Conservation (phyloP, 768 basidiomycete genomes). For the Antrodiella citrinella region DNA sequence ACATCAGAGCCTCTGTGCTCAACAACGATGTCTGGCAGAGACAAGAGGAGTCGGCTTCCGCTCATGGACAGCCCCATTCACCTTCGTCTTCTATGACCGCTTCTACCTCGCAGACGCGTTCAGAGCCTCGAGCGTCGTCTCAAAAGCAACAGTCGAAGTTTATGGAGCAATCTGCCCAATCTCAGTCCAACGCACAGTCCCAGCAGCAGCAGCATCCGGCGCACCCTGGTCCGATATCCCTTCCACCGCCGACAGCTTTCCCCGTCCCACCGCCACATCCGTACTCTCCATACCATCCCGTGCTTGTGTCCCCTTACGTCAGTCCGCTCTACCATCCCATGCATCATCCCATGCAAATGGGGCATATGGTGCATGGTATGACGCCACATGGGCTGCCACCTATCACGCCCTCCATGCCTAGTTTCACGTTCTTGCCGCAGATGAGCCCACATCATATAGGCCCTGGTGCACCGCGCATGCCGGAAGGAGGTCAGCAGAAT, state of each 20-base stretch:
- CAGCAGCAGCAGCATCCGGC: constrained; percentile 31
- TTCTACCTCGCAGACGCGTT: no score
- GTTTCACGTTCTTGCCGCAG: constrained; percentile 75
- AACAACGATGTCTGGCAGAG: no score
- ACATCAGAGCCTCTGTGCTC: no score
- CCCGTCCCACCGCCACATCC: constrained; percentile 26
- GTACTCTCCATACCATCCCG: constrained; percentile 25
- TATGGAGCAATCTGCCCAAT: not conserved
- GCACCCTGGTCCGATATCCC: constrained; percentile 64
- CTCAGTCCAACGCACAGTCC: constrained; percentile 6
- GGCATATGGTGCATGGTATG: constrained; percentile 22
- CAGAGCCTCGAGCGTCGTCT: no score
- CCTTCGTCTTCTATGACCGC: no score
- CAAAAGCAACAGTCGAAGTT: no score
- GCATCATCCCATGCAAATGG: constrained; percentile 20
- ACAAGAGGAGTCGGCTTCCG: no score
- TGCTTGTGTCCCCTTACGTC: constrained; percentile 20
- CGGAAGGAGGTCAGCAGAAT: constrained; percentile 9
- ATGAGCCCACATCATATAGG: constrained; percentile 13
- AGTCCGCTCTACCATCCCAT: constrained; percentile 33
- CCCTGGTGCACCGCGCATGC: constrained; percentile 3
- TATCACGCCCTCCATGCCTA: constrained; percentile 96
- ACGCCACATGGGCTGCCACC: constrained; percentile 83
- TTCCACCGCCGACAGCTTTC: constrained; percentile 51
- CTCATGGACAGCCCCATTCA: no score